Base-by-base conservation (phyloP, 148 eudicot genomes). In the Linanthus parryae region DNA sequence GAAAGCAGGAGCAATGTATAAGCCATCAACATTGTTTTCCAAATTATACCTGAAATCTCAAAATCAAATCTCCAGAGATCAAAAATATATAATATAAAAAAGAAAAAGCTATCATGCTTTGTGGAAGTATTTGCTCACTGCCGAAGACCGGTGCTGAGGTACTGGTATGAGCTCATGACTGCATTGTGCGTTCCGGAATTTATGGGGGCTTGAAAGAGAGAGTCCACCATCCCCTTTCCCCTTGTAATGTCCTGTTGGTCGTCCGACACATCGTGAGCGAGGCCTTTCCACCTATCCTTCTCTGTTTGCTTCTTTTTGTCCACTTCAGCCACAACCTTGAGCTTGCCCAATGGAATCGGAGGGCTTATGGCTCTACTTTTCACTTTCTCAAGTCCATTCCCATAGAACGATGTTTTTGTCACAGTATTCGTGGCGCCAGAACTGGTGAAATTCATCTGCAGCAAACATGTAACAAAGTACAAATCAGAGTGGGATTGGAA, bases 191-290 rank as follows among this genome's bases (percentile, higher is more conserved):
- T 73, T 8, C 73, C 78, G 1, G 42, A 0, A 10, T 28, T 63
- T 48, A 43, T 54, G 0, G 78, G 66, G 43, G 78, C 70, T 33
- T 73, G 78, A 25, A 73, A 73, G 33, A 73, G 78, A n/a, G 66
- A 28, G 55, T 73, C 78, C 36, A 64, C 73, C 73, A 73, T 73
- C 8, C 78, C 78, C 54, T 73, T 73, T 30, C 78, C 78, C 33
- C 78, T 54, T 17, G 78, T 63, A 19, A 73, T 68, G 56, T 73
- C 78, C 43, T 73, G 78, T 16, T 73, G 78, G 31, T 73, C 78
- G 29, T 73, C 78, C 1, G 78, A 73, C 1, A 8, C 15, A 11
- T 73, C 73, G 8, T 8, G 24, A 3, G 55, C 70, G 12, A 73
- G 70, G 11, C 78, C 73, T 43, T 19, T 68, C 78, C 78, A 73